Evolutionary conservation across 2,329 filamentous ascomycete species (phyloP), one percentile per base, ranked within the genome.

Genomic region (Colletotrichum acutatum): DNA sequence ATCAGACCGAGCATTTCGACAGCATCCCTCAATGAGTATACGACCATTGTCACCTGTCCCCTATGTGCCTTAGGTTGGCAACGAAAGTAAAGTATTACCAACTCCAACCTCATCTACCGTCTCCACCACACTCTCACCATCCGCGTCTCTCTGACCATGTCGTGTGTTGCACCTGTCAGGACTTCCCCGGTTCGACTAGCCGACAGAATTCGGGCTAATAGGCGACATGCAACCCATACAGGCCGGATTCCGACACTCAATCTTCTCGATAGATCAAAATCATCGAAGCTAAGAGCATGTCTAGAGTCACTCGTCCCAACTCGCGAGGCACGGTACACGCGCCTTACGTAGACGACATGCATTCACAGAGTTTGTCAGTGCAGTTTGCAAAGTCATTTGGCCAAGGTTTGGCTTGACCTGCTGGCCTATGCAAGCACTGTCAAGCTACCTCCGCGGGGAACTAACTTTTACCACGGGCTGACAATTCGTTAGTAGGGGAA

Each of bases 91-190:
- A 14, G 37, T 42, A 11, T 14, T 24, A 1, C 49, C 28, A 19
- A 37, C 28, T 46, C 19, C n/a, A 16, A n/a, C 37, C 22, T 32
- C 53, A 56, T 14, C 30, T 54, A 22, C 22, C 32, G 30, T 64
- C 30, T 57, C 69, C 69, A 72, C 59, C 42, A 22, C 59, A 19
- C 59, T 72, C 52, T 69, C 66, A 70, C 54, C 61, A 11, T 28
- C 61, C 28, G 19, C 61, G 49, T 64, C 49, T 64, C 61, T 49
- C 24, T 69, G 22, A 57, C 63, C 24, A 49, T 46, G 30, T 67
- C 61, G 22, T 58, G 22, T 60, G 34, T 37, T 60, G 61, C 28
- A 46, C 46, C 61, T 61, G 56, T 61, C 52, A 61, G 68, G 63
- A 42, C 68, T 12, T 67, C 52, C 68, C 68, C 57, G 64, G 68